Evolutionary conservation across 1,139 yeast genomes (phyloP), one percentile per base, ranked within the genome.

Genomic region (Chernovozyma sophiae-reginae): DNA sequence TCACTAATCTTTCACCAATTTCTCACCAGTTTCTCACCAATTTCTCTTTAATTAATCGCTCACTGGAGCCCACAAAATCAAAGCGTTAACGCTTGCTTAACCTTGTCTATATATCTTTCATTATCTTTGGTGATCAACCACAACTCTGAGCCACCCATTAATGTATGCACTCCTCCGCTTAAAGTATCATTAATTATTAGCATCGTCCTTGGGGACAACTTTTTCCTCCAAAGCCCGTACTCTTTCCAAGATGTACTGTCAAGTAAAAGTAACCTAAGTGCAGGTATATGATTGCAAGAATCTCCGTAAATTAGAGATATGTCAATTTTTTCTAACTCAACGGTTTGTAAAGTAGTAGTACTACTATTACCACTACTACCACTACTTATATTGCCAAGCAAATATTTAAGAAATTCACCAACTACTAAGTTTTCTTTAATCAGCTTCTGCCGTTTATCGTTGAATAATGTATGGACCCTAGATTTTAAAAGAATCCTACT

Each of bases 311-410:
- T 13, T 16, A 26, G 11, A 6, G 29, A 26, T 12, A 48, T 19
- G 35, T 56, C 60, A 25, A 55, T 30, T 11, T 48, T 43, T 5
- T 36, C 38, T 2, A 52, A 27, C 35, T 54, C 59, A 17, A 28
- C 6, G 7, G 30, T 14, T 26, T 26, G 7, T 16, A 26, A 28
- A 28, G 6, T 28, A 6, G 12, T 8, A 7, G 29, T 6, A 11
- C 29, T 26, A 6, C 12, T 11, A n/a, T n/a, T n/a, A n/a, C n/a
- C n/a, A n/a, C n/a, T n/a, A n/a, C n/a, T n/a, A n/a, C n/a, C n/a
- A n/a, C n/a, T n/a, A n/a, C n/a, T n/a, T n/a, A n/a, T n/a, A n/a
- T n/a, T n/a, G n/a, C n/a, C n/a, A 12, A 26, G 6, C 8, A 26
- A 6, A 11, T 6, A 14, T 11, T 11, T 26, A 6, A 26, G 18